Evolutionary conservation across 345 rosid genomes (phyloP), one percentile per base, ranked within the genome.

Genomic region (Punica granatum): DNA sequence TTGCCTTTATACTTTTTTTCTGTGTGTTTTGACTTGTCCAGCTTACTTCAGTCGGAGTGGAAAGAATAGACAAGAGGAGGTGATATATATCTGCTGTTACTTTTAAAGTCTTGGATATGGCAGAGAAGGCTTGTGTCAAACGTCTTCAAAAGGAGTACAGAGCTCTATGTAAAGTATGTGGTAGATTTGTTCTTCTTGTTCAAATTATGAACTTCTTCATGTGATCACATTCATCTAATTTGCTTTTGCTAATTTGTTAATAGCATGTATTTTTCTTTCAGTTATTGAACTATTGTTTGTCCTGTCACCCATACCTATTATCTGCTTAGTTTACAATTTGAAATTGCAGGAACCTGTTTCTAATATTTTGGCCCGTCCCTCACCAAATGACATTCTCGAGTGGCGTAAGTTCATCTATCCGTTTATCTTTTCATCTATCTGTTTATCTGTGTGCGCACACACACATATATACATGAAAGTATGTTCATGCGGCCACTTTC

Each of bases 121-220:
- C 98, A 28, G 99, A 88, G 70, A 92, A 86, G 83, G 81, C 95
- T 13, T 93, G 98, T 70, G 83, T 89, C 41, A 89, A 84, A 78
- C 98, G 99, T 53, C 96, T 92, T 63, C 99, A 94, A 77, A 90
- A 92, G 88, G 99, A 94, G 77, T 94, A 81, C 72, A 89, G 98
- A 82, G 88, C 96, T 37, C 96, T 94, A 37, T 91, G 97, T 79
- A 94, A 91, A 79, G 99, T 94, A 80, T 59, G 79, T 35, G 30
- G 3, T 31, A 56, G 31, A 31, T 66, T 16, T 54, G 34, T 43
- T 44, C 53, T 23, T 16, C 23, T 26, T 56, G 61, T 56, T 3
- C 3, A 16, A 46, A 35, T 39, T 8, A 0, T 42, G 3, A 14
- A 13, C 32, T 43, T 34, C 32, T 26, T 12, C 12, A n/a, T 62